Conservation (phyloP, 148 eudicot species). For the Silene uniflora region DNA sequence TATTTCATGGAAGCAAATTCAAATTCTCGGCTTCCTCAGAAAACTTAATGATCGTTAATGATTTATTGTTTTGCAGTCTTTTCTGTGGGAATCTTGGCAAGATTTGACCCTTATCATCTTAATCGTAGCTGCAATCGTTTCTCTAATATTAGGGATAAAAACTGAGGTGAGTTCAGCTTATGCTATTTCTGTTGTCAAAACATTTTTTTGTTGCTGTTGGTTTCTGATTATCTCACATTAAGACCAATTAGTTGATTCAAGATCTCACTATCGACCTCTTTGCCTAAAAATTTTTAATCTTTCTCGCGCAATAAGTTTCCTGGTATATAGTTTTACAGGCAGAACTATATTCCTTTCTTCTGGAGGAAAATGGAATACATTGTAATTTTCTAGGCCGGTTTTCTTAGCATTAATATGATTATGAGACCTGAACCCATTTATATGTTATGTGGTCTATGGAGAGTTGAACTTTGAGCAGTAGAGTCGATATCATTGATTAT, state of each 20-base stretch:
- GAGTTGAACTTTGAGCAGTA: background rate
- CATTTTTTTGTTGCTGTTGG: background rate
- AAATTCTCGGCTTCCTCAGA: slow-evolving; percentile 2
- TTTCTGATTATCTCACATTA: background rate
- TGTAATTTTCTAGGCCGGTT: background rate
- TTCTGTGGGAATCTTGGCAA: slow-evolving; percentile 94
- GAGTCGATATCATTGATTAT: background rate
- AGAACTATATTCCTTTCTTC: background rate
- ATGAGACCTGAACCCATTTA: background rate
- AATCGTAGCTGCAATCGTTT: slow-evolving; percentile 68
- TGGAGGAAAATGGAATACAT: background rate
- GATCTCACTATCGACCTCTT: no score
- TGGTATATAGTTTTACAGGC: background rate
- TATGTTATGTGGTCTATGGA: background rate
- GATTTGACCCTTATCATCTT: slow-evolving; percentile 86
- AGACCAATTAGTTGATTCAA: no score
- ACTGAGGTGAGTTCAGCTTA: slow-evolving; percentile 55
- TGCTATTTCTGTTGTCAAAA: background rate
- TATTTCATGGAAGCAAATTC: background rate
- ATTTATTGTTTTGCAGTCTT: slow-evolving; percentile 43
- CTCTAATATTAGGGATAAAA: slow-evolving; percentile 74
- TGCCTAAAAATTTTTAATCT: no score
- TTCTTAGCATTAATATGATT: background rate
- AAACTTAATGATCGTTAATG: slow-evolving; percentile 5
- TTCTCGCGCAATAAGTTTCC: no score